Evolutionary conservation across 1,284 basidiomycete genomes (phyloP).

Genomic region (Sporisorium sorghi): DNA sequence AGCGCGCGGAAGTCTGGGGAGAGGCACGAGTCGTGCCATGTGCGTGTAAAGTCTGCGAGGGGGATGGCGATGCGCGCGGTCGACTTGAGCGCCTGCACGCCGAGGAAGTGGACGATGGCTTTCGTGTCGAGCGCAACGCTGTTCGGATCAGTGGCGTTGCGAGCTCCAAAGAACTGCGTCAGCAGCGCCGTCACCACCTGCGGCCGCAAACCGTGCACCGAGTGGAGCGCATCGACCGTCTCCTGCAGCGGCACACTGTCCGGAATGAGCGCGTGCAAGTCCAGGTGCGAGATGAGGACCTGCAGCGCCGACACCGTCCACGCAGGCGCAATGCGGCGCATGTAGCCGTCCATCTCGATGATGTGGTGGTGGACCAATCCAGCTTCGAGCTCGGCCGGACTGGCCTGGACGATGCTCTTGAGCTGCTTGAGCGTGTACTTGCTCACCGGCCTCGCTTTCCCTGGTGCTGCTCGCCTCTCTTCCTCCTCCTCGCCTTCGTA

Average conservation of each 20-base stretch:
- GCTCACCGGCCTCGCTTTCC: constrained; percentile 15
- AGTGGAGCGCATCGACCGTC: constrained; percentile 39
- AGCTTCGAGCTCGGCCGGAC: constrained; percentile 51
- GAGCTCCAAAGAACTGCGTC: constrained; percentile 57
- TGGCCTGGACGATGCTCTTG: constrained; percentile 63
- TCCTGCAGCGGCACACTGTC: constrained; percentile 50
- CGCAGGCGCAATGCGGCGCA: constrained; percentile 53
- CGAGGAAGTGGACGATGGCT: constrained; percentile 49
- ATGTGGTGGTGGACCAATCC: constrained; percentile 53
- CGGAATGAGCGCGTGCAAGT: constrained; percentile 53
- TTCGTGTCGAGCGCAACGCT: constrained; percentile 40
- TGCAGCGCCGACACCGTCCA: constrained; percentile 46
- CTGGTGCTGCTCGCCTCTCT: background rate
- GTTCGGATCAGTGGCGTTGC: background rate
- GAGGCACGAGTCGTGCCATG: constrained; percentile 35
- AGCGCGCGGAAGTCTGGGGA: constrained; percentile 23
- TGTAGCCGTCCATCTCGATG: constrained; percentile 56
- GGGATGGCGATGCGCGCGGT: constrained; percentile 32
- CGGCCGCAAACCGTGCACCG: constrained; percentile 28
- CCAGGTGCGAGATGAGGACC: constrained; percentile 55
- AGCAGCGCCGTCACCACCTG: constrained; percentile 54
- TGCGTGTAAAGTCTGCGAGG: constrained; percentile 29
- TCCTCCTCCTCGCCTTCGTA: constrained; percentile 58
- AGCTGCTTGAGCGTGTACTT: constrained; percentile 63
- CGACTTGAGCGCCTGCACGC: constrained; percentile 47